Evolutionary conservation across 1,284 basidiomycete species (phyloP), one percentile per base, ranked within the genome.

Genomic region (Ganoderma leucocontextum): DNA sequence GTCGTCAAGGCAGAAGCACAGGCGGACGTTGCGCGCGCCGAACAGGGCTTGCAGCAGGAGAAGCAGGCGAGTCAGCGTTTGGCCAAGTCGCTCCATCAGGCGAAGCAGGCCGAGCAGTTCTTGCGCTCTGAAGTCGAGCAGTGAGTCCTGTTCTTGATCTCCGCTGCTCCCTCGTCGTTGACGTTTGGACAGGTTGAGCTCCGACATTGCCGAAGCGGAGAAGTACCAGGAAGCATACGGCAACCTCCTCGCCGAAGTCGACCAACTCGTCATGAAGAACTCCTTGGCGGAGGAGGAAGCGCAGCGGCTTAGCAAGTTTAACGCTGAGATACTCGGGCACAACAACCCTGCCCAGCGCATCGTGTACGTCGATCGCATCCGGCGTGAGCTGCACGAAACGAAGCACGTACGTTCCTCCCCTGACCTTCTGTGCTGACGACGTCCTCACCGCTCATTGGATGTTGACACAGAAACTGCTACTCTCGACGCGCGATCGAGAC

Each of bases 301-400:
- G 0, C 80, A 85, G 52, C 82, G 82, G 19, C 83, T 94, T 41
- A 89, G 90, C 76, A 85, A 82, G 75, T 91, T 93, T 81, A 94
- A 94, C 71, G 92, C 92, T 0, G 87, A 93, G 76, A 92, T 94
- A 65, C 79, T 94, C 22, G 86, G 90, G 0, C 92, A 93, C 75
- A 83, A 86, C 38, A 93, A 93, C 75, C 91, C 91, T 6, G 87
- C 89, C 0, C 92, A 93, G 78, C 85, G 89, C 42, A 92, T 93
- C 72, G 82, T 88, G 78, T 93, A 93, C 73, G 87, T 93, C 29
- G 92, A 93, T 68, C 83, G 89, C 66, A 88, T 93, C 70, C 85
- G 91, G 49, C 82, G 82, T 66, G 91, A 93, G 75, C 79, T 93
- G 44, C 86, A 90, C 6, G 91, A 92, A 59, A 84, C 86, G 13